Conservation (phyloP, 108 stramenopile genomes). For the Nitzschia inconspicua region DNA sequence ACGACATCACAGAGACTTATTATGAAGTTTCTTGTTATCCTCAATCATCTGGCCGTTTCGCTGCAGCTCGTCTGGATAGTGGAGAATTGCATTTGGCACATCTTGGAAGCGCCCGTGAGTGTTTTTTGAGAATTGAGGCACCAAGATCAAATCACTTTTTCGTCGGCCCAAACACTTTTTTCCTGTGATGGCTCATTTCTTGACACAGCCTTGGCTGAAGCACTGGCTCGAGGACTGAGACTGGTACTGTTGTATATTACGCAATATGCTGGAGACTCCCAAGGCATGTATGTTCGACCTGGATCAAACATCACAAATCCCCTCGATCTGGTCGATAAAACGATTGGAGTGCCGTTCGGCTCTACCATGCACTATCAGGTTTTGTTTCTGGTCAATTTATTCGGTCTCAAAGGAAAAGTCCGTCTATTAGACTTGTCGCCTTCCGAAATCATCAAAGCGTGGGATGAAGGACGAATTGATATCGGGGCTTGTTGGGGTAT, state of each 20-base stretch:
- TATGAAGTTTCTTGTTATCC: conserved; percentile 8
- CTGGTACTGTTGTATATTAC: background rate
- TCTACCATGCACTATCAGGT: conserved; percentile 19
- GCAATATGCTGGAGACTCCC: conserved; percentile 4
- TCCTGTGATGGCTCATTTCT: background rate
- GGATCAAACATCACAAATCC: background rate
- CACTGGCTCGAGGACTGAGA: conserved; percentile 1
- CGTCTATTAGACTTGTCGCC: conserved; percentile 1
- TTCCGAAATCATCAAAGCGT: conserved; percentile 1
- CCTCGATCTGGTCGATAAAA: background rate
- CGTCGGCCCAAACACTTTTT: background rate
- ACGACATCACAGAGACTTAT: background rate
- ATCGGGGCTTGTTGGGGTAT: conserved; percentile 2
- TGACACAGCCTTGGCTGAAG: background rate
- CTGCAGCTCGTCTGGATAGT: conserved; percentile 3
- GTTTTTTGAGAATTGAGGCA: too few species aligned
- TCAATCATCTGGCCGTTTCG: conserved; percentile 3
- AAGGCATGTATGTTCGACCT: conserved; percentile 15
- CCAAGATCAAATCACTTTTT: too few species aligned
- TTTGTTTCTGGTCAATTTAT: conserved; percentile 1
- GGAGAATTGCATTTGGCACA: conserved; percentile 5
- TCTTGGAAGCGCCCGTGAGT: conserved; percentile 1
- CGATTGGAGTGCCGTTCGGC: conserved; percentile 5
- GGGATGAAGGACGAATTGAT: conserved; percentile 3
- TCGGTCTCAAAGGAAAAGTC: background rate